Percentiles rank a stretch among this genome's conserved stretches.
Evolutionary conservation across 2,329 filamentous ascomycete genomes (phyloP).

Genomic region (Nigrospora sphaerica): DNA sequence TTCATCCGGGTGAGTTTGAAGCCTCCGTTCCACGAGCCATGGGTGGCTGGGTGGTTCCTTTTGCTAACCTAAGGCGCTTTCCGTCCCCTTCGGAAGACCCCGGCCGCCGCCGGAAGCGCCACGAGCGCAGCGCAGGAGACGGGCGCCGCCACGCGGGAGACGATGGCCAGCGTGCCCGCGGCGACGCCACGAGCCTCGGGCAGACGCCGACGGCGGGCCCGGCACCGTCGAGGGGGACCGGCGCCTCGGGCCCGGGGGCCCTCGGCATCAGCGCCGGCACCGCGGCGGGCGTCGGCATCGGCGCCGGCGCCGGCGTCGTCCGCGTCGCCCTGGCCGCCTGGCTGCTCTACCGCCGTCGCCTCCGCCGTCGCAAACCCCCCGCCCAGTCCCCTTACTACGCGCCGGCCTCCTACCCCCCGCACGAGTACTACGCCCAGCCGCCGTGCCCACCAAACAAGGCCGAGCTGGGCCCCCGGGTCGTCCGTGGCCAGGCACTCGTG

Average conservation of each 20-base stretch:
- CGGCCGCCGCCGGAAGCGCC: neutral
- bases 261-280: neutral
- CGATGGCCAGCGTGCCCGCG: neutral
- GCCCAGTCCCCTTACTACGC: neutral
- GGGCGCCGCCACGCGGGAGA: neutral
- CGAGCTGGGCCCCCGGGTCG: neutral
- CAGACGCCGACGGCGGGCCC: neutral
- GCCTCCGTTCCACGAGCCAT: no score
- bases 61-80: neutral
- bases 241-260: neutral
- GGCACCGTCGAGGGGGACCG: neutral
- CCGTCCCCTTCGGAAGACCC: neutral
- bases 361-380: neutral
- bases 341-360: neutral
- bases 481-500: neutral
- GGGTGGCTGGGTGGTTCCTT: no score
- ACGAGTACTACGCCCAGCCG: neutral
- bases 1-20: neutral
- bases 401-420: neutral
- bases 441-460: neutral
- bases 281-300: neutral
- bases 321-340: neutral
- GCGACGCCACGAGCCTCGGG: neutral
- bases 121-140: neutral
- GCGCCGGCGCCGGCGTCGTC: neutral